phyloP scores from a whole-genome alignment of 1,139 yeast genomes.

The Schwanniomyces etchellsii region DNA sequence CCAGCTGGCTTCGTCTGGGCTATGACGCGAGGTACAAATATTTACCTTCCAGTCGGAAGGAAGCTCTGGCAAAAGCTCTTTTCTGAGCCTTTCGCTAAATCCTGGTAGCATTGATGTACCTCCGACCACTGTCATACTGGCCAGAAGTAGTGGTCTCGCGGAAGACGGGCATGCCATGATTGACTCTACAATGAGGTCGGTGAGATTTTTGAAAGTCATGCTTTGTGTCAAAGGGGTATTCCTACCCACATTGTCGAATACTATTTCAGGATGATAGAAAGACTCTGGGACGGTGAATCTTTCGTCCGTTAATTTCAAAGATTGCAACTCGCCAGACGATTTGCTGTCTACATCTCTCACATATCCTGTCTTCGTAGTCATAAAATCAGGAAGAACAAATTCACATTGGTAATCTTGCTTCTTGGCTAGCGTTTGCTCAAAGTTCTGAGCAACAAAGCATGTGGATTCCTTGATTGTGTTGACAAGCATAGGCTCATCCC shows the following conservation, averaged over 20 bases:
- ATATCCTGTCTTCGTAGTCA: constrained; percentile 69
- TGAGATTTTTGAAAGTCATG: constrained; percentile 65
- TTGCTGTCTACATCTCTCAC: constrained; percentile 18
- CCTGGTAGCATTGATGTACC: constrained; percentile 75
- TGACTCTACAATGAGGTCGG: constrained; percentile 71
- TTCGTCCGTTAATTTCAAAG: constrained; percentile 70
- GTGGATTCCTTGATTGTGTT: constrained; percentile 82
- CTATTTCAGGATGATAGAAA: constrained; percentile 76
- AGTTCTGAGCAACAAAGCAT: constrained; percentile 68
- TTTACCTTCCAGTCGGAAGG: constrained; percentile 65
- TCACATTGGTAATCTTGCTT: constrained; percentile 37
- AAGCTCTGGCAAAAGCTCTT: constrained; percentile 59
- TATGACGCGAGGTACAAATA: constrained; percentile 20
- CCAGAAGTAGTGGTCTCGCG: constrained; percentile 68
- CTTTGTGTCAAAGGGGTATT: constrained; percentile 27
- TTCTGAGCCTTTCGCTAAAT: constrained; percentile 52
- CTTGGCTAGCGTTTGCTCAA: constrained; percentile 47
- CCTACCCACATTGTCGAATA: constrained; percentile 34
- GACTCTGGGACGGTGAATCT: constrained; percentile 85
- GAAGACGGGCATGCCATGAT: constrained; percentile 69
- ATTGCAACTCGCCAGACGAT: constrained; percentile 47
- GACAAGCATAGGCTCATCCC: constrained; percentile 82
- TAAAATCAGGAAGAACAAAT: constrained; percentile 83
- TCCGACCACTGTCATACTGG: constrained; percentile 78
- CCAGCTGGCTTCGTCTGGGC: constrained; percentile 31